Evolutionary conservation across 306 rosid genomes (phyloP), one percentile per base, ranked within the genome.

Genomic region (Quercus engelmannii): DNA sequence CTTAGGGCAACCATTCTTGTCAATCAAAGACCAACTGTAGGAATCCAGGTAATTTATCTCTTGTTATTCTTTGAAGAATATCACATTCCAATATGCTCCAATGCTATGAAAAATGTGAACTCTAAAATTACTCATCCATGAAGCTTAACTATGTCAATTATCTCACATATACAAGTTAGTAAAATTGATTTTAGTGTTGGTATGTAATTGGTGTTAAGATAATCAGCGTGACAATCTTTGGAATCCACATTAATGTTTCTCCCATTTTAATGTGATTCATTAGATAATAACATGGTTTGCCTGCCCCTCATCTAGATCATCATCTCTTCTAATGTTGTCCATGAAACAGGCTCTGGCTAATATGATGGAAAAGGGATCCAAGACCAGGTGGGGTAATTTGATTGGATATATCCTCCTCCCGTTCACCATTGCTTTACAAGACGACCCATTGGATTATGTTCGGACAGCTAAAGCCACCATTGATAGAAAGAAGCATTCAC

Each of bases 281-380:
- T 1, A 49, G 54, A 49, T 49, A 49, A 12, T 49, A 49, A 49
- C 5, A 49, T 49, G 54, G 54, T 3, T 49, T 49, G 17, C 54
- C 46, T 41, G 46, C 46, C 46, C 17, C 54, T 49, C 54, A 49
- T 49, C 15, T 49, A 49, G 17, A 49, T 49, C 54, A 49, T 49
- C 4, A 17, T 49, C 54, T 12, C 5, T 12, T 49, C 17, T 49
- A 49, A 49, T 21, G 28, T 61, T 67, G 41, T 15, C n/a, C 9
- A 6, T 30, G 6, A 54, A 62, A 69, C 83, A 90, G 97, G 89
- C 76, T 38, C 10, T 92, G 31, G 90, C 93, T 20, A 90, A 91
- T 80, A 83, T 86, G 93, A 86, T 91, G 91, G 87, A 82, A 4
- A 84, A 89, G 82, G 86, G 84, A 26, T 87, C 93, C 23, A 89